Percentiles rank a stretch among this genome's conserved stretches.
Evolutionary conservation across 2,329 filamentous ascomycete genomes (phyloP).

Genomic region (Zopfia rhizophila): DNA sequence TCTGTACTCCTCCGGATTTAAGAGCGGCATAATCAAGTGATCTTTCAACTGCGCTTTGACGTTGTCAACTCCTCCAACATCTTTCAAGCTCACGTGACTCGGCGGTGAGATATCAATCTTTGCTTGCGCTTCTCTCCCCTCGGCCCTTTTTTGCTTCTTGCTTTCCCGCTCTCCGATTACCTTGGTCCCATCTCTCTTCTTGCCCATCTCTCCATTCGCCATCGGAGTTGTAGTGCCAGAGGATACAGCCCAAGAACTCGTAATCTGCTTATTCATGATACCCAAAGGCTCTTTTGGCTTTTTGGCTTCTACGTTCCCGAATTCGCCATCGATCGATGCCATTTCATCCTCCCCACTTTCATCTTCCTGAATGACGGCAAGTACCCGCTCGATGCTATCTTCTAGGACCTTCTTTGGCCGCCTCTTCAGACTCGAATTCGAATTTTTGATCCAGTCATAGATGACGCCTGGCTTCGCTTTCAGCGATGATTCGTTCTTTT

Average conservation of each 20-base stretch:
- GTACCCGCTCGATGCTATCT: slow-evolving; percentile 83
- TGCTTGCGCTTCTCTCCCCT: slow-evolving; percentile 47
- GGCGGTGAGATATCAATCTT: slow-evolving; percentile 72
- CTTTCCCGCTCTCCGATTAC: slow-evolving; percentile 72
- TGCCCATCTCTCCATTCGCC: slow-evolving; percentile 44
- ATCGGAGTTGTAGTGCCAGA: slow-evolving; percentile 38
- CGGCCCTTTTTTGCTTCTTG: slow-evolving; percentile 69
- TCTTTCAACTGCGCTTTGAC: slow-evolving; percentile 76
- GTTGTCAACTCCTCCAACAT: slow-evolving; percentile 80
- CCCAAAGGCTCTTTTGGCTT: slow-evolving; percentile 56
- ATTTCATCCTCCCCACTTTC: slow-evolving; percentile 67
- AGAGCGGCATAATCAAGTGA: slow-evolving; percentile 77
- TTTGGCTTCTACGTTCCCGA: slow-evolving; percentile 33
- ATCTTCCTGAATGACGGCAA: slow-evolving; percentile 76
- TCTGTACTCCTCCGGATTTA: slow-evolving; percentile 72
- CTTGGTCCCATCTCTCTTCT: slow-evolving; percentile 59
- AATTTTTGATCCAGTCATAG: slow-evolving; percentile 83
- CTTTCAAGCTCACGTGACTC: slow-evolving; percentile 72
- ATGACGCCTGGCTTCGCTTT: slow-evolving; percentile 70
- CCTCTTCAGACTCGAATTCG: slow-evolving; percentile 86
- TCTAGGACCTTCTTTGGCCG: slow-evolving; percentile 84
- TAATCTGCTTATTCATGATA: slow-evolving; percentile 73
- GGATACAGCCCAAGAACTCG: slow-evolving; percentile 65
- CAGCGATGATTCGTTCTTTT: slow-evolving; percentile 60
- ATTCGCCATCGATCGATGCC: slow-evolving; percentile 56